Conservation (phyloP, 306 rosid species). For the Malus fusca region DNA sequence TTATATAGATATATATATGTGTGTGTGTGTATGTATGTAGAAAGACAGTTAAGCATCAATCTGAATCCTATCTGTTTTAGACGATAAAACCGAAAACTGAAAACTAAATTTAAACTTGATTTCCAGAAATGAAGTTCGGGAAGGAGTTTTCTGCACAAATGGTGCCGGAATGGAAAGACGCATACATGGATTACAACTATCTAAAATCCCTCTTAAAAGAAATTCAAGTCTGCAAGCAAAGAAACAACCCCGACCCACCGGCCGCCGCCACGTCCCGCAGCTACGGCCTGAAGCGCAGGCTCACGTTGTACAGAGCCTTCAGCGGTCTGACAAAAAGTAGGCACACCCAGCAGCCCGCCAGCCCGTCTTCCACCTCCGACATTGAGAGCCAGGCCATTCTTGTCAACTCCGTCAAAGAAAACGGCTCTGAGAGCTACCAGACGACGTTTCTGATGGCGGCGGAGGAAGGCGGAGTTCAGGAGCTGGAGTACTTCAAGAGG, state of each 20-base stretch:
- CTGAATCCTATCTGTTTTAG: no score
- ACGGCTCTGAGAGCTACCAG: constrained; percentile 23
- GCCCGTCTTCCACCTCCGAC: constrained; percentile 19
- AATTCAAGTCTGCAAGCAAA: constrained; percentile 19
- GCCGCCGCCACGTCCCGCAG: constrained; percentile 5
- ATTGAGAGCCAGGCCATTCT: constrained; percentile 56
- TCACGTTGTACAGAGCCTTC: constrained; percentile 55
- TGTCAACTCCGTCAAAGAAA: constrained; percentile 23
- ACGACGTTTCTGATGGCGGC: constrained; percentile 47
- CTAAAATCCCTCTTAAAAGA: constrained; percentile 48
- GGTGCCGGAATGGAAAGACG: constrained; percentile 77
- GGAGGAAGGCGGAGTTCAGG: constrained; percentile 59
- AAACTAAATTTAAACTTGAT: no score
- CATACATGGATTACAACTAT: constrained; percentile 54
- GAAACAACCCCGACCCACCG: constrained; percentile 10
- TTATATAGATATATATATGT: no score
- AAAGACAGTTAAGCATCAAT: not conserved
- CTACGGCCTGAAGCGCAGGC: constrained; percentile 28
- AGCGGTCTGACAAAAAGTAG: constrained; percentile 53
- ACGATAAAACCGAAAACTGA: no score
- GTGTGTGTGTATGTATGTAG: not conserved
- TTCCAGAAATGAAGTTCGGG: constrained; percentile 52
- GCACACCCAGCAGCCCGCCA: not conserved
- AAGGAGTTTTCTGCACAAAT: constrained; percentile 53
- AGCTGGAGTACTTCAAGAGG: constrained; percentile 44